Percentiles rank a stretch among this genome's conserved stretches.
Conservation (phyloP, 73 alveolate genomes). For the Paramecium octaurelia region DNA sequence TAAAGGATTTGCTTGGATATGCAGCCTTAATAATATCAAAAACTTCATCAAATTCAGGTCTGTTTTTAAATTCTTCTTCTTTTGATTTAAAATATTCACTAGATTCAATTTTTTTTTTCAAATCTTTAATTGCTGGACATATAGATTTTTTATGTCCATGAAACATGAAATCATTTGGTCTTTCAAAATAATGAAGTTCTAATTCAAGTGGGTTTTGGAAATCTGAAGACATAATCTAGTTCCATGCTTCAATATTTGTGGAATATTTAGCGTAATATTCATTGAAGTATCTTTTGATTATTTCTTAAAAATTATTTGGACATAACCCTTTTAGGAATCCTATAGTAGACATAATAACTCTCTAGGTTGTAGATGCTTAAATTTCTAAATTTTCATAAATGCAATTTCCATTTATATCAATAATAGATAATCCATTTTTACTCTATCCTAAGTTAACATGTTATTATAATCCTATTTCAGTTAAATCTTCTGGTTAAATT, state of each 20-base stretch:
- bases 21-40: slow-evolving; percentile 3
- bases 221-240: background rate
- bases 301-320: background rate
- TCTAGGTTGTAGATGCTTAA: slow-evolving; percentile 15
- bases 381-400: slow-evolving; percentile 28
- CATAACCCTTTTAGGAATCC: slow-evolving; percentile 32
- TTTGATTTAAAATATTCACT: background rate
- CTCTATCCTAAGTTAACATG: background rate
- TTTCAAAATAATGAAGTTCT: slow-evolving; percentile 29
- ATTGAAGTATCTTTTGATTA: background rate
- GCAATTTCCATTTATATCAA: background rate
- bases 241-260: background rate
- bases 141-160: slow-evolving; percentile 32
- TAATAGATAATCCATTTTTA: background rate
- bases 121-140: background rate
- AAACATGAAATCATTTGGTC: slow-evolving; percentile 34
- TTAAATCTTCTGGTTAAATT: slow-evolving; percentile 6
- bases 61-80: background rate
- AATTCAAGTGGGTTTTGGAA: background rate
- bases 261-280: slow-evolving; percentile 22
- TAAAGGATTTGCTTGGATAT: background rate
- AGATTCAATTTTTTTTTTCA: background rate
- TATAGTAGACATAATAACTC: slow-evolving; percentile 36
- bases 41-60: slow-evolving; percentile 16
- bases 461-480: slow-evolving; percentile 11